Conservation (phyloP, 192 early-diverging fungal genomes). For the Ambispora gerdemannii region DNA sequence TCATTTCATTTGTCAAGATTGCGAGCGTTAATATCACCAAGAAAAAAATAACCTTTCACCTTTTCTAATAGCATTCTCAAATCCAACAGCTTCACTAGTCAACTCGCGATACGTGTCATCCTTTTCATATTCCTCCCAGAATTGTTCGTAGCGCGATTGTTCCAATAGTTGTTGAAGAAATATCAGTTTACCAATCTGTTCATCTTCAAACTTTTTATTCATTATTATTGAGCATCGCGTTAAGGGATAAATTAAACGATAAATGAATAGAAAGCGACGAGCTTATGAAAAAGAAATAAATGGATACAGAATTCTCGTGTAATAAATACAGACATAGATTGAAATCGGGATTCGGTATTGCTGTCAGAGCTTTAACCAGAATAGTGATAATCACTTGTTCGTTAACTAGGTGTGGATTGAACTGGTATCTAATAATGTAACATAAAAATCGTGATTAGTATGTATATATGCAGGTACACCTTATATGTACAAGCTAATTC, state of each 20-base stretch:
- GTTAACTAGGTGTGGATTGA: conserved; percentile 78
- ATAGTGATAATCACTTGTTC: conserved; percentile 69
- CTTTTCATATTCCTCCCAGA: conserved; percentile 63
- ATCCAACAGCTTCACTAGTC: conserved; percentile 62
- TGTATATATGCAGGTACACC: neutral
- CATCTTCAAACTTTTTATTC: conserved; percentile 37
- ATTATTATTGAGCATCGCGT: conserved; percentile 30
- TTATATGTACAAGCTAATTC: neutral
- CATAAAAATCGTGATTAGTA: neutral
- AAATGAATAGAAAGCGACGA: neutral
- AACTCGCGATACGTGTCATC: conserved; percentile 57
- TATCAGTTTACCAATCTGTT: conserved; percentile 57
- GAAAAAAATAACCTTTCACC: conserved; percentile 39
- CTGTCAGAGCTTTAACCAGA: conserved; percentile 78
- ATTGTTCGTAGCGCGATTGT: conserved; percentile 66
- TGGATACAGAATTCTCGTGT: conserved; percentile 62
- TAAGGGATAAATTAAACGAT: conserved; percentile 25
- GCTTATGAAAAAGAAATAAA: neutral
- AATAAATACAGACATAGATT: conserved; percentile 87
- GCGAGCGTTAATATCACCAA: neutral
- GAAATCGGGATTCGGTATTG: conserved; percentile 83
- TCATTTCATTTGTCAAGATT: too few relatives aligned
- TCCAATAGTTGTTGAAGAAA: conserved; percentile 77
- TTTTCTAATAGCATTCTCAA: conserved; percentile 69
- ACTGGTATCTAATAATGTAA: conserved; percentile 70